Percentiles rank a stretch among this genome's conserved stretches.
These are phyloP conservation scores for Cryptosporidium ubiquitum DNA, from an alignment of 169 alveolate genomes.

Conservation along the genomic window DNA sequence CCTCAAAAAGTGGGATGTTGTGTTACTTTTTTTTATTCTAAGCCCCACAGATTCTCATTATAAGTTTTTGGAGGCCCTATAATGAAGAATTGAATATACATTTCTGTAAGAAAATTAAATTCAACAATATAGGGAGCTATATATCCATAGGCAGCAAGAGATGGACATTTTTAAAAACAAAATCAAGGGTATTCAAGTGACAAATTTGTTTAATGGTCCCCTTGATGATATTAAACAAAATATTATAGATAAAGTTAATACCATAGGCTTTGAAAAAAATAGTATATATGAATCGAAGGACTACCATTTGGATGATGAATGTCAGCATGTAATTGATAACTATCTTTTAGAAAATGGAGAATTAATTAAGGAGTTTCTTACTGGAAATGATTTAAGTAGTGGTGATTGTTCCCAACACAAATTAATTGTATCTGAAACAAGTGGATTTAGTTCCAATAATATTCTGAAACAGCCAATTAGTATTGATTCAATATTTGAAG, in stretches of 20 bases:
- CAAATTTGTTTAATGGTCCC: neutral
- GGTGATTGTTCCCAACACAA: neutral
- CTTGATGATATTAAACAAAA: conserved; percentile 9
- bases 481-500: neutral
- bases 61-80: neutral
- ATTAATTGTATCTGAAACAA: neutral
- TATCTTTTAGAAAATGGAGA: conserved; percentile 9
- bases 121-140: neutral
- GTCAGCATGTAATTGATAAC: neutral
- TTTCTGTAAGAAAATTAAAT: no score
- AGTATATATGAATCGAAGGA: neutral
- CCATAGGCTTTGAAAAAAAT: neutral
- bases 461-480: neutral
- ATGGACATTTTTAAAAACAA: neutral
- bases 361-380: neutral
- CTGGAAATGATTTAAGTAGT: neutral
- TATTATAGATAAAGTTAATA: neutral
- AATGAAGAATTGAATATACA: neutral
- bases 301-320: neutral
- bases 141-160: neutral
- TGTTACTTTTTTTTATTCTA: no score
- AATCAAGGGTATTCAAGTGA: conserved; percentile 6
- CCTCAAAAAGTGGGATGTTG: neutral
- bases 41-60: neutral
- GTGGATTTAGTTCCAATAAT: neutral